phyloP scores from a whole-genome alignment of 73 alveolate genomes.

The Paramecium tetraurelia region DNA sequence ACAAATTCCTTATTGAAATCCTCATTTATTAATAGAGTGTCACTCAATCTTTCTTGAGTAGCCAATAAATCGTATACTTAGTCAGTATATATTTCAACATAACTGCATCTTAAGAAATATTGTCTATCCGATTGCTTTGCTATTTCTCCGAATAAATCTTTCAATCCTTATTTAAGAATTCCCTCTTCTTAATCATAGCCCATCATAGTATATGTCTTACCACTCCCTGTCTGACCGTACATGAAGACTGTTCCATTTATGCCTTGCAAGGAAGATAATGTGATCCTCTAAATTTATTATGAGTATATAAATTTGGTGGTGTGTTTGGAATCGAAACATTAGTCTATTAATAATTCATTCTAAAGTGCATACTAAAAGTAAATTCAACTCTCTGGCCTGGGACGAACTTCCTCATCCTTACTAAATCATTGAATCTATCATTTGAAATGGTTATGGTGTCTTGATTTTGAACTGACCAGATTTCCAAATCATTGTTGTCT shows the following conservation, averaged over 20 bases:
- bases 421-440: constrained; percentile 50
- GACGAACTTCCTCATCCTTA: constrained; percentile 35
- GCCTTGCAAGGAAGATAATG: constrained; percentile 64
- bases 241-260: constrained; percentile 71
- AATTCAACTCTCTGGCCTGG: constrained; percentile 46
- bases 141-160: constrained; percentile 66
- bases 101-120: constrained; percentile 78
- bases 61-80: constrained; percentile 90
- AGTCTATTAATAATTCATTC: neutral
- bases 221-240: constrained; percentile 72
- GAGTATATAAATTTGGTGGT: constrained; percentile 45
- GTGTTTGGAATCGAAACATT: constrained; percentile 63
- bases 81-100: constrained; percentile 96
- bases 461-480: constrained; percentile 14
- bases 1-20: constrained; percentile 78
- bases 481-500: constrained; percentile 39
- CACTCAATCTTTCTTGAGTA: constrained; percentile 52
- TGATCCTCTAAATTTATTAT: constrained; percentile 61
- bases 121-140: constrained; percentile 44
- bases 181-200: constrained; percentile 72
- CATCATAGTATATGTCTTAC: constrained; percentile 71
- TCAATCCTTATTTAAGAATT: constrained; percentile 61
- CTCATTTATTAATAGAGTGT: constrained; percentile 64
- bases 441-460: constrained; percentile 20
- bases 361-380: neutral